These are phyloP conservation scores for Cardiospermum halicacabum DNA, from an alignment of 345 rosid species.

Conservation along the genomic window DNA sequence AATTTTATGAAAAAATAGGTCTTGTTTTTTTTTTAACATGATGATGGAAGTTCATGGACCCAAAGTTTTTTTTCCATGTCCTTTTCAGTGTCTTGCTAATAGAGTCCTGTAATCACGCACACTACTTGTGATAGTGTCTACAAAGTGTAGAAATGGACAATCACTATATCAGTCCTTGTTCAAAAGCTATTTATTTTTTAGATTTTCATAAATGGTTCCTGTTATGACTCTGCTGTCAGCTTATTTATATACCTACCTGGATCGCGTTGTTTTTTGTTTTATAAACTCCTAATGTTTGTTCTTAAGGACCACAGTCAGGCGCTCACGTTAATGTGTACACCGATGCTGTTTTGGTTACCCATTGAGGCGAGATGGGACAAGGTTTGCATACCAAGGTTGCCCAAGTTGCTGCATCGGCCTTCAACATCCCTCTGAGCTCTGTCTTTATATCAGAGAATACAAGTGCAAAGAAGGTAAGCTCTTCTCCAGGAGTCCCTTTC, in stretches of 20 bases:
- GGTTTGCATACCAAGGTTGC: conserved; percentile 98
- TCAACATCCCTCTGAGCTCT: conserved; percentile 73
- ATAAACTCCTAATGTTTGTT: conserved; percentile 12
- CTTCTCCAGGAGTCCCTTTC: no score
- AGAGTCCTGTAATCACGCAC: background rate
- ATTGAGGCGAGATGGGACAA: conserved; percentile 99
- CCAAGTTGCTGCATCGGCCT: conserved; percentile 92
- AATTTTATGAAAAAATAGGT: no score
- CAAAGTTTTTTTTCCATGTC: background rate
- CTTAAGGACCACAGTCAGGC: conserved; percentile 64
- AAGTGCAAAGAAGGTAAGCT: conserved; percentile 99
- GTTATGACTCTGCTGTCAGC: no score
- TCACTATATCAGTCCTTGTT: background rate
- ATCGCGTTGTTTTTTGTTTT: background rate
- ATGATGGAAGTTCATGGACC: background rate
- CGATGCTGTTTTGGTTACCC: conserved; percentile 93
- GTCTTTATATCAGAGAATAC: conserved; percentile 96
- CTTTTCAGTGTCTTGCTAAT: background rate
- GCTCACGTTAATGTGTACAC: conserved; percentile 95
- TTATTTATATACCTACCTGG: background rate
- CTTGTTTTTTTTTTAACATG: background rate
- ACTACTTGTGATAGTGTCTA: background rate
- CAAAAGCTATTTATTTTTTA: background rate
- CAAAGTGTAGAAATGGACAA: background rate
- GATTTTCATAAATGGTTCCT: background rate